Conservation (phyloP, 371 early-diverging fungal species). For the Astathelohania contejeani region DNA sequence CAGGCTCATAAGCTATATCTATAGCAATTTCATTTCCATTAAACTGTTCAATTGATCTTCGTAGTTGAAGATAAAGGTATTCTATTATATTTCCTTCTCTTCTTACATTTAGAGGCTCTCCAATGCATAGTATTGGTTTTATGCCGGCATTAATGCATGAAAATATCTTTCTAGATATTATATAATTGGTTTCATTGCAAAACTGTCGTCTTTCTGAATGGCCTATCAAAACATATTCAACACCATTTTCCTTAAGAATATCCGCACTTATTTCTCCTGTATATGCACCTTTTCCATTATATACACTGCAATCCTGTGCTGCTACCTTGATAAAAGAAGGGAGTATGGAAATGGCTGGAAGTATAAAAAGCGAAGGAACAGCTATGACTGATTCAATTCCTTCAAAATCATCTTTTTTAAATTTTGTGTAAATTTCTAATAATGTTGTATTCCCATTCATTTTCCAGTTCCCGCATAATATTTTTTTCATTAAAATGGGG, state of each 20-base stretch:
- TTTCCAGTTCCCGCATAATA: conserved; percentile 78
- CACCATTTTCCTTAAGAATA: conserved; percentile 77
- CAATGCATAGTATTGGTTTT: conserved; percentile 82
- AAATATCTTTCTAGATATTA: background rate
- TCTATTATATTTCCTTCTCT: conserved; percentile 65
- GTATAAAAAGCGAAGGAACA: conserved; percentile 75
- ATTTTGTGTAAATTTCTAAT: background rate
- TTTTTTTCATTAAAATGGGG: too few relatives aligned
- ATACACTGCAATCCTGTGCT: conserved; percentile 78
- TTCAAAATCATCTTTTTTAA: conserved; percentile 1
- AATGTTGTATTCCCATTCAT: conserved; percentile 56
- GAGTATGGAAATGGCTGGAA: conserved; percentile 4
- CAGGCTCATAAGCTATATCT: conserved; percentile 97
- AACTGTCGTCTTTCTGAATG: conserved; percentile 93
- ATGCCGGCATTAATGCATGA: conserved; percentile 59
- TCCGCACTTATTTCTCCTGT: conserved; percentile 91
- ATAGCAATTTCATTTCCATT: conserved; percentile 61
- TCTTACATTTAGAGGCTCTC: conserved; percentile 82
- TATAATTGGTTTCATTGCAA: conserved; percentile 69
- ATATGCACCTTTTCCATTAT: conserved; percentile 68
- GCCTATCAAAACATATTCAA: conserved; percentile 85
- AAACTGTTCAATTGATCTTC: conserved; percentile 56
- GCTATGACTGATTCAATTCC: conserved; percentile 76
- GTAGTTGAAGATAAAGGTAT: conserved; percentile 71
- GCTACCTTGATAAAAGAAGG: conserved; percentile 65